phyloP scores from a whole-genome alignment of 352 stramenopile genomes.

The Phytophthora chlamydospora region DNA sequence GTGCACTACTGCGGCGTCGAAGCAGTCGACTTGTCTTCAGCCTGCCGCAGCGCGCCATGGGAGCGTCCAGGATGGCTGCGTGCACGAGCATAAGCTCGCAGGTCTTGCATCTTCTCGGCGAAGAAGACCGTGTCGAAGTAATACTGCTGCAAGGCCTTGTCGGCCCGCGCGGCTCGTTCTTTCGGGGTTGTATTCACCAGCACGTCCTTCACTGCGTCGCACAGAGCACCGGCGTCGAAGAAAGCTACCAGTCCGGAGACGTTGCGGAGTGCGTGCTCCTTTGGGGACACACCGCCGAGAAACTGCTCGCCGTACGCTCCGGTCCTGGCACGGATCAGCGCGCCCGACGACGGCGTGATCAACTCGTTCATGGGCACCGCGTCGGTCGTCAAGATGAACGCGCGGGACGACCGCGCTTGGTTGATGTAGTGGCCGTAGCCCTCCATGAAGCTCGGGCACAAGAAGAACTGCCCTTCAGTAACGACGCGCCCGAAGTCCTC shows the following conservation, averaged over 20 bases:
- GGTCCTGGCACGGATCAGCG: conserved; percentile 30
- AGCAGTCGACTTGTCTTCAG: conserved; percentile 5
- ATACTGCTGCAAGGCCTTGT: conserved; percentile 54
- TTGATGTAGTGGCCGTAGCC: conserved; percentile 68
- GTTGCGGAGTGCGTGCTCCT: conserved; percentile 32
- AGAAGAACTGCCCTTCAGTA: conserved; percentile 37
- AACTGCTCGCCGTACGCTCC: conserved; percentile 36
- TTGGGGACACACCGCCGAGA: conserved; percentile 34
- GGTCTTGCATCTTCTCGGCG: conserved; percentile 49
- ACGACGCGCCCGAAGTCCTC: conserved; percentile 40
- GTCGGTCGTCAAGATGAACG: conserved; percentile 51
- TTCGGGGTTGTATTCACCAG: conserved; percentile 31
- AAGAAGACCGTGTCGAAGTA: conserved; percentile 70
- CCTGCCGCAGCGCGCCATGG: conserved; percentile 19
- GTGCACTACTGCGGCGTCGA: conserved; percentile 1
- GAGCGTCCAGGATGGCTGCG: conserved; percentile 16
- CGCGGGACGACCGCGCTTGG: conserved; percentile 44
- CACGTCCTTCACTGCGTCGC: conserved; percentile 40
- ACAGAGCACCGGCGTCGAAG: conserved; percentile 39
- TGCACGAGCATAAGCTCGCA: conserved; percentile 38
- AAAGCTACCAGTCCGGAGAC: conserved; percentile 46
- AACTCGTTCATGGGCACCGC: conserved; percentile 57
- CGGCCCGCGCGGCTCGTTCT: conserved; percentile 35
- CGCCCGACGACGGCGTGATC: conserved; percentile 38
- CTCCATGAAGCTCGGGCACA: conserved; percentile 54